Conservation (phyloP, 495 filamentous ascomycete species). For the Zalerion maritima region DNA sequence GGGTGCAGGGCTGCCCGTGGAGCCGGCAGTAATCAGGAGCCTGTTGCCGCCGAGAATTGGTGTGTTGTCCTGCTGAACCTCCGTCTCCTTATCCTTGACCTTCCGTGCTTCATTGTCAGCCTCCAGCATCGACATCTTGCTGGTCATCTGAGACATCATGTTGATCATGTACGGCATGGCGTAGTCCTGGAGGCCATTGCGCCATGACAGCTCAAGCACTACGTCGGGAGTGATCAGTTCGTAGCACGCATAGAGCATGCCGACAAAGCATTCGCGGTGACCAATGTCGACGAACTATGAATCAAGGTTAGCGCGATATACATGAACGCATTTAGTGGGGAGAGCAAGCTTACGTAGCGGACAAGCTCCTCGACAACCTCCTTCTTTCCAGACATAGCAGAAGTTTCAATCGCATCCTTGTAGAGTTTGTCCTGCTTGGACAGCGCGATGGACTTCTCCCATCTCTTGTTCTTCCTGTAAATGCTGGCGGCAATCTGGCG, state of each 20-base stretch:
- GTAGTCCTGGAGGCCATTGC: constrained; percentile 86
- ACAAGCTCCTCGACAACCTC: constrained; percentile 93
- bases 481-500: constrained; percentile 95
- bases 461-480: constrained; percentile 99
- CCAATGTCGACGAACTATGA: constrained; percentile 95
- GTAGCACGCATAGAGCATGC: constrained; percentile 98
- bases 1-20: constrained; percentile 40
- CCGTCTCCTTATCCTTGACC: constrained; percentile 66
- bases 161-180: constrained; percentile 99
- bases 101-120: constrained; percentile 98
- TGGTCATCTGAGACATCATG: constrained; percentile 78
- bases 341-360: constrained; percentile 66
- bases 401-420: constrained; percentile 98
- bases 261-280: constrained; percentile 96
- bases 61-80: constrained; percentile 80
- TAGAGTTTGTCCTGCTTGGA: constrained; percentile 99
- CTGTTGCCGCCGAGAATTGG: constrained; percentile 84
- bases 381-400: constrained; percentile 81
- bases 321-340: constrained; percentile 7
- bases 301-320: constrained; percentile 17
- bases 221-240: constrained; percentile 86
- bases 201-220: constrained; percentile 95
- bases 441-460: constrained; percentile 97
- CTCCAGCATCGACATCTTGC: constrained; percentile 70
- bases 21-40: constrained; percentile 76